Conservation (phyloP, 2,329 filamentous ascomycete genomes). For the Claviceps sp. region DNA sequence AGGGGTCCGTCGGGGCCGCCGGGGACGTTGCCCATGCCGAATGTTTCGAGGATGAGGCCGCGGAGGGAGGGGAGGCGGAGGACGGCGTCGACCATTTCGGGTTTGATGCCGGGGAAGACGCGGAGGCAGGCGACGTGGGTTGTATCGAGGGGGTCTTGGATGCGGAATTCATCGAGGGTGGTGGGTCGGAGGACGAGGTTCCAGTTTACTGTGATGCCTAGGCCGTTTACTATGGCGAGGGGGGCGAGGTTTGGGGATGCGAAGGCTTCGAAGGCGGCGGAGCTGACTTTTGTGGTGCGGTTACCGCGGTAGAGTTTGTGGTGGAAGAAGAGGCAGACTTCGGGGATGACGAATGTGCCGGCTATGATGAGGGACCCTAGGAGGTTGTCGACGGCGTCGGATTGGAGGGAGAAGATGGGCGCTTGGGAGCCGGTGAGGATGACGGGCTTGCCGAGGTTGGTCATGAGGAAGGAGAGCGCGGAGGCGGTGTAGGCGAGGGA, state of each 20-base stretch:
- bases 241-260: slow-evolving; percentile 76
- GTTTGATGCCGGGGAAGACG: slow-evolving; percentile 84
- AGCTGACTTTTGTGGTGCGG: slow-evolving; percentile 75
- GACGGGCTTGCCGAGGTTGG: slow-evolving; percentile 81
- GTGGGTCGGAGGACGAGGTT: slow-evolving; percentile 61
- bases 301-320: slow-evolving; percentile 84
- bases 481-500: slow-evolving; percentile 82
- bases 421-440: slow-evolving; percentile 74
- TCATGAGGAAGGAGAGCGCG: slow-evolving; percentile 85
- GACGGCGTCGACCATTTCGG: slow-evolving; percentile 85
- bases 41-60: slow-evolving; percentile 79
- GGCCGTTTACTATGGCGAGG: slow-evolving; percentile 66
- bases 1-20: slow-evolving; percentile 68
- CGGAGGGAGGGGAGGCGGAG: slow-evolving; percentile 61
- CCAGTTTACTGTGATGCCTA: slow-evolving; percentile 74
- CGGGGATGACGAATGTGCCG: slow-evolving; percentile 83
- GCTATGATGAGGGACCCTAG: slow-evolving; percentile 80
- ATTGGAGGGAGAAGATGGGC: slow-evolving; percentile 81
- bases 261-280: slow-evolving; percentile 77
- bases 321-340: slow-evolving; percentile 90
- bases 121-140: slow-evolving; percentile 82
- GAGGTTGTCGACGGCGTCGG: slow-evolving; percentile 82
- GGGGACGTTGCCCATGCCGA: slow-evolving; percentile 85
- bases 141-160: slow-evolving; percentile 62
- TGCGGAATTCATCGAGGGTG: slow-evolving; percentile 57